Conservation (phyloP, 2,329 filamentous ascomycete species). For the Clarireedia monteithiana region DNA sequence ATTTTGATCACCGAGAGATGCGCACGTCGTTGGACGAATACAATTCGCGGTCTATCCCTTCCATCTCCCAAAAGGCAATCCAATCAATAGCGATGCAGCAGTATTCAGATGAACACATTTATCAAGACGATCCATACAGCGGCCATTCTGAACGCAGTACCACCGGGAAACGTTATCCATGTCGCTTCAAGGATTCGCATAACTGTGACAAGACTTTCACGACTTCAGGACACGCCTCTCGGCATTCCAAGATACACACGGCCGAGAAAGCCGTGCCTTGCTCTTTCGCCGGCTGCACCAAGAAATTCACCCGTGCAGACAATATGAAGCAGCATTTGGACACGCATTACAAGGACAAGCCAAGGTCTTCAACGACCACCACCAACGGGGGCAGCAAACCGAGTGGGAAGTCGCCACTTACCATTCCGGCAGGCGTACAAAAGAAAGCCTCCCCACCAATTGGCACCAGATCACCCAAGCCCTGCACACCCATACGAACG, state of each 20-base stretch:
- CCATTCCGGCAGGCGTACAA: neutral
- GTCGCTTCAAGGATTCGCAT: conserved; percentile 62
- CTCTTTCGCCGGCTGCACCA: conserved; percentile 62
- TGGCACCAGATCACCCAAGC: neutral
- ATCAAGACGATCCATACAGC: conserved; percentile 12
- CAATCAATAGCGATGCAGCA: conserved; percentile 3
- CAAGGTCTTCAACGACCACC: neutral
- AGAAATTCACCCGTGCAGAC: conserved; percentile 74
- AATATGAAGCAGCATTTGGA: conserved; percentile 84
- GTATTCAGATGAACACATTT: conserved; percentile 16
- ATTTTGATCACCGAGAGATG: neutral
- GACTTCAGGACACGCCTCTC: conserved; percentile 76
- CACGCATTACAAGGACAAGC: conserved; percentile 58
- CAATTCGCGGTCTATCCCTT: neutral
- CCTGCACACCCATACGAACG: neutral
- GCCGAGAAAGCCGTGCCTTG: conserved; percentile 69
- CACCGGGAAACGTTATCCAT: conserved; percentile 58
- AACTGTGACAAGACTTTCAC: conserved; percentile 75
- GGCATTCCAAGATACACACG: conserved; percentile 78
- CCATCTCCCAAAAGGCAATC: neutral
- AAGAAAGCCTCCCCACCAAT: neutral
- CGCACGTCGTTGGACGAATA: neutral
- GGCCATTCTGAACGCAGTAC: conserved; percentile 4
- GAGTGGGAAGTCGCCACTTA: neutral
- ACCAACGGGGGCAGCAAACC: neutral